A percentile compares a stretch with the other conserved stretches of the same genome.
Conservation (phyloP, 331 rosid genomes). For the Malus hybrid region DNA sequence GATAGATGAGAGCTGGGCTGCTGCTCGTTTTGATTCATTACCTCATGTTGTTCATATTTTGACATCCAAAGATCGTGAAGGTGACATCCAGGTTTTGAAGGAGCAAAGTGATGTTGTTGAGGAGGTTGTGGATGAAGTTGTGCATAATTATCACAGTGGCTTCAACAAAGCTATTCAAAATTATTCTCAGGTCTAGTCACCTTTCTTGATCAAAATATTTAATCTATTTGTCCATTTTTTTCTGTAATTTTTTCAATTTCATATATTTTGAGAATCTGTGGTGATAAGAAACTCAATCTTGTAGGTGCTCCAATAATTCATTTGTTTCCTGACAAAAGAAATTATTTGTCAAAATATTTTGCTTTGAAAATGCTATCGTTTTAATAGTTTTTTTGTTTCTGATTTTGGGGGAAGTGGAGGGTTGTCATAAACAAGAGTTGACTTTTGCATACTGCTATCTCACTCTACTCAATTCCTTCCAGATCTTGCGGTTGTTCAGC, state of each 20-base stretch:
- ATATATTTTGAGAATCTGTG: background rate
- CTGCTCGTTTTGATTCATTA: constrained; percentile 93
- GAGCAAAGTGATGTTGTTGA: constrained; percentile 96
- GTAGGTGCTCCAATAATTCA: too few relatives aligned
- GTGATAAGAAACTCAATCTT: background rate
- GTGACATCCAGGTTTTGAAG: constrained; percentile 67
- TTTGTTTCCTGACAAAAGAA: background rate
- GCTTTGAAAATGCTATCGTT: background rate
- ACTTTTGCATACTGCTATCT: background rate
- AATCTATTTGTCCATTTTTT: background rate
- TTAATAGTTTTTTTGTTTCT: background rate
- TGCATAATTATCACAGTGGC: constrained; percentile 87
- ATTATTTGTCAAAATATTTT: background rate
- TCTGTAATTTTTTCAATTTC: background rate
- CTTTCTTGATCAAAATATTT: background rate
- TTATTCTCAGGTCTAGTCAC: constrained; percentile 82
- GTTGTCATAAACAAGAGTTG: background rate
- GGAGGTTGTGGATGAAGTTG: constrained; percentile 99
- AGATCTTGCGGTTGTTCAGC: constrained; percentile 95
- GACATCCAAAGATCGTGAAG: constrained; percentile 95
- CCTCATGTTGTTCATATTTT: constrained; percentile 98
- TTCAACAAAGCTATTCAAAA: constrained; percentile 98
- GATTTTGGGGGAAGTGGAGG: background rate
- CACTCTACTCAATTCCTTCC: constrained; percentile 27
- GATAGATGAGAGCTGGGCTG: constrained; percentile 84